phyloP scores from a whole-genome alignment of 1,284 basidiomycete genomes.

The Sphagnurus paluster region DNA sequence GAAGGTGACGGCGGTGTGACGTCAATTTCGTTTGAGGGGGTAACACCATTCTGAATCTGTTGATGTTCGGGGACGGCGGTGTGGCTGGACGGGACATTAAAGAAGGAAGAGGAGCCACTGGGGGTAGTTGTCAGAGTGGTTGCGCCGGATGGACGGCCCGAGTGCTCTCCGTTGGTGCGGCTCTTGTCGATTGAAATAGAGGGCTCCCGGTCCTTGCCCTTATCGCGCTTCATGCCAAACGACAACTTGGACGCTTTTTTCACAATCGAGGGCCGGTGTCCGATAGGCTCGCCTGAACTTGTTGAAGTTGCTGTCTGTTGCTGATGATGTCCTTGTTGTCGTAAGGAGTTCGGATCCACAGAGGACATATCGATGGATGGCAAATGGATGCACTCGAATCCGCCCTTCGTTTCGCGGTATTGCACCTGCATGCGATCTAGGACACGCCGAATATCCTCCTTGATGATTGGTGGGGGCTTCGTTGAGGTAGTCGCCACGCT shows the following conservation, averaged over 20 bases:
- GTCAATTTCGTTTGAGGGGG: conserved; percentile 23
- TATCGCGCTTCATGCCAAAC: conserved; percentile 50
- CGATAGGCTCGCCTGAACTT: conserved; percentile 42
- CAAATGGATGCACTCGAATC: conserved; percentile 95
- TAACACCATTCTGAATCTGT: conserved; percentile 14
- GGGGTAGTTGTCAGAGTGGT: conserved; percentile 58
- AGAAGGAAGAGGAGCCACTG: conserved; percentile 78
- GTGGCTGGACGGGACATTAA: conserved; percentile 67
- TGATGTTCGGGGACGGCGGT: conserved; percentile 27
- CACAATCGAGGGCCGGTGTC: conserved; percentile 52
- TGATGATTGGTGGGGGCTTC: conserved; percentile 80
- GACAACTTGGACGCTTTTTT: conserved; percentile 79
- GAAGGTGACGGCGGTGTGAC: conserved; percentile 30
- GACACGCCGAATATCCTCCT: conserved; percentile 83
- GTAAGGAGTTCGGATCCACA: conserved; percentile 42
- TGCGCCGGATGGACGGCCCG: conserved; percentile 48
- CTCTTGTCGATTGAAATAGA: conserved; percentile 38
- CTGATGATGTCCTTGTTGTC: conserved; percentile 33
- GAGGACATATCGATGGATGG: conserved; percentile 90
- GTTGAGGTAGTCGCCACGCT: conserved; percentile 96
- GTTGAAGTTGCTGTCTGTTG: conserved; percentile 51
- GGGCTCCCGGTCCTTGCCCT: conserved; percentile 35
- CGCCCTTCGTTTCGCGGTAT: conserved; percentile 86
- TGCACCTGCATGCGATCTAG: conserved; percentile 94
- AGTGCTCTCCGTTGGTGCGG: conserved; percentile 34